A percentile compares a stretch with the other conserved stretches of the same genome.
These are phyloP conservation scores for Rhizophora apiculata DNA, from an alignment of 345 rosid genomes.

Conservation along the genomic window DNA sequence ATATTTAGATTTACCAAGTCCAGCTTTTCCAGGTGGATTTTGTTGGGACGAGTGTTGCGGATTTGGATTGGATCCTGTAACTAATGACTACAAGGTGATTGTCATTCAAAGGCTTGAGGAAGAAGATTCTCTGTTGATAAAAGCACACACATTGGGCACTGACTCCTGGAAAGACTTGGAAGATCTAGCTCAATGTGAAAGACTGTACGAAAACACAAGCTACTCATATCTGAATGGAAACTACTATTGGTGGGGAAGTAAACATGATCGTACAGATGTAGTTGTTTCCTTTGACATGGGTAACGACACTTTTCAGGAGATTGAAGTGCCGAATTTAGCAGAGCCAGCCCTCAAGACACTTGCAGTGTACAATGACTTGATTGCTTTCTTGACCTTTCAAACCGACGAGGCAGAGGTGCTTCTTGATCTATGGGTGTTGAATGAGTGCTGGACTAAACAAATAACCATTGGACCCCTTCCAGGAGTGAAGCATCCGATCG, in stretches of 20 bases:
- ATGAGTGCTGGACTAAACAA: not conserved
- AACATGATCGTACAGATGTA: not conserved
- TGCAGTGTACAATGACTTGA: not conserved
- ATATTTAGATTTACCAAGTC: not conserved
- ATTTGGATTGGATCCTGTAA: constrained; percentile 1
- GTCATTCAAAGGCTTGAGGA: not conserved
- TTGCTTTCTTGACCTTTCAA: not conserved
- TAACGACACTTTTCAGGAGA: not conserved
- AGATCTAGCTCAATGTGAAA: not conserved
- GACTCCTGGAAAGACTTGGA: not conserved
- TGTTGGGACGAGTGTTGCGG: not conserved
- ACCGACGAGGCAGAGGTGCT: not conserved
- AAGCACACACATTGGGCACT: not conserved
- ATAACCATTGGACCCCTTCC: not conserved
- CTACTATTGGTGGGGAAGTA: not conserved
- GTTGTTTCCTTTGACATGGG: not conserved
- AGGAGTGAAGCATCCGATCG: not conserved
- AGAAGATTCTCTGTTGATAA: not conserved
- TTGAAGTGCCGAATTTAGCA: not conserved
- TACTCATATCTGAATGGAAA: not conserved
- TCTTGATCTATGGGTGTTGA: constrained; percentile 1
- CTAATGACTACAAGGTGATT: not conserved
- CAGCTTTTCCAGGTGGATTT: not conserved
- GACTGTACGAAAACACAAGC: not conserved
- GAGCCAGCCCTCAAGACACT: not conserved